phyloP scores from a whole-genome alignment of 306 rosid species.

The Malus asiatica region DNA sequence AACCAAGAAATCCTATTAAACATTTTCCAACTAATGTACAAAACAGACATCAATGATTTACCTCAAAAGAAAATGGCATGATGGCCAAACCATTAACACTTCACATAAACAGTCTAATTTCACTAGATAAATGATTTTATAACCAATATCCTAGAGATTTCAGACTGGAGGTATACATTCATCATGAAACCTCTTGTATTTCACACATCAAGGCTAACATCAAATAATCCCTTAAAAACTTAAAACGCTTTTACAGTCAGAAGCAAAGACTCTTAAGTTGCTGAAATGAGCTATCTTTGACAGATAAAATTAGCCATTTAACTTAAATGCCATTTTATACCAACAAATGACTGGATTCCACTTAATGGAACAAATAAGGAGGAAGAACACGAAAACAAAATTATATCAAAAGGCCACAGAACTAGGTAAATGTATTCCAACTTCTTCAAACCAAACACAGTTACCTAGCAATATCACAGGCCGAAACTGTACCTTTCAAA shows the following conservation, averaged over 20 bases:
- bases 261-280: not conserved
- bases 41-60: not conserved
- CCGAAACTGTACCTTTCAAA: constrained; percentile 51
- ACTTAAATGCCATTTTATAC: not conserved
- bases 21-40: not conserved
- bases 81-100: not conserved
- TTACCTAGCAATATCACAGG: not conserved
- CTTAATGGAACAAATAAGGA: not conserved
- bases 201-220: not conserved
- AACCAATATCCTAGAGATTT: not conserved
- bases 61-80: not conserved
- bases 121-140: not conserved
- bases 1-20: not conserved
- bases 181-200: not conserved
- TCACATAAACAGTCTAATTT: not conserved
- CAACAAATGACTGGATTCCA: not conserved
- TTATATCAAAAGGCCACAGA: not conserved
- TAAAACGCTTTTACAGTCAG: not conserved
- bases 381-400: not conserved
- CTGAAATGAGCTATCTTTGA: not conserved
- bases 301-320: not conserved
- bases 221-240: not conserved
- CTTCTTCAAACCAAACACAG: constrained; percentile 1
- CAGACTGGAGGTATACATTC: not conserved
- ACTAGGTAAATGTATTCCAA: not conserved